Evolutionary conservation across 208 protist genomes (phyloP).

Genomic region (Trypanosoma caninum): DNA sequence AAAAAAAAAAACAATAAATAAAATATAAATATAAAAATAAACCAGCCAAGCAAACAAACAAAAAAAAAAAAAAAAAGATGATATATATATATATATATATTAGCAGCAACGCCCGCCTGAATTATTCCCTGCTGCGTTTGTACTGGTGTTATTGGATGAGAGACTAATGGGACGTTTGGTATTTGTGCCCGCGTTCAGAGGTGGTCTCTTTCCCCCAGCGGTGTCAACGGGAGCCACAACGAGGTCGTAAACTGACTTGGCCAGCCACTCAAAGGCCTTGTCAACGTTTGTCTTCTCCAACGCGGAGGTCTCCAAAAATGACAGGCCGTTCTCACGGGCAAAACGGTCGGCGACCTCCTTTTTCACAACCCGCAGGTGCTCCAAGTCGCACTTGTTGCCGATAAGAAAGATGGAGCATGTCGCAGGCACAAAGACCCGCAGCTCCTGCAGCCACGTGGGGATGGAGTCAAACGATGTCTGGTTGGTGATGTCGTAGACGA

Average conservation of each 20-base stretch:
- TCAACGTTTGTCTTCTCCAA: constrained; percentile 98
- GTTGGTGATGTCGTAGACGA: constrained; percentile 99
- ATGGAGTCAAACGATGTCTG: constrained; percentile 96
- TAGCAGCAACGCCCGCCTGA: constrained; percentile 5
- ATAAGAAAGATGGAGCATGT: constrained; percentile 98
- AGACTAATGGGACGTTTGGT: constrained; percentile 27
- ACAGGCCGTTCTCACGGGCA: constrained; percentile 94
- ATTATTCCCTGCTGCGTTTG: constrained; percentile 23
- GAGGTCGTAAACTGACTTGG: constrained; percentile 92
- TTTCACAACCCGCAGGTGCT: constrained; percentile 90
- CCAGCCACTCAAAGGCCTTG: constrained; percentile 97
- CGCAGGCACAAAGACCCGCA: constrained; percentile 95
- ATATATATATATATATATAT: not conserved
- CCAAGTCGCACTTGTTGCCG: constrained; percentile 97
- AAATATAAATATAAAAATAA: not conserved
- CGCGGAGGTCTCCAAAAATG: constrained; percentile 98
- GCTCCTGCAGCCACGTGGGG: constrained; percentile 97
- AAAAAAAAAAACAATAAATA: not conserved
- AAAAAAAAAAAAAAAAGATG: not conserved
- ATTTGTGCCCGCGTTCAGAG: constrained; percentile 27
- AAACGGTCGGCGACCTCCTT: constrained; percentile 95
- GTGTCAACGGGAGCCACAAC: constrained; percentile 63
- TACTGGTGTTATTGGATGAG: not conserved
- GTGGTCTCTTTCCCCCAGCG: constrained; percentile 17
- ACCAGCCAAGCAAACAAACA: not conserved